phyloP scores from a whole-genome alignment of 2,329 filamentous ascomycete species.

The Chrysosporium queenslandicum region DNA sequence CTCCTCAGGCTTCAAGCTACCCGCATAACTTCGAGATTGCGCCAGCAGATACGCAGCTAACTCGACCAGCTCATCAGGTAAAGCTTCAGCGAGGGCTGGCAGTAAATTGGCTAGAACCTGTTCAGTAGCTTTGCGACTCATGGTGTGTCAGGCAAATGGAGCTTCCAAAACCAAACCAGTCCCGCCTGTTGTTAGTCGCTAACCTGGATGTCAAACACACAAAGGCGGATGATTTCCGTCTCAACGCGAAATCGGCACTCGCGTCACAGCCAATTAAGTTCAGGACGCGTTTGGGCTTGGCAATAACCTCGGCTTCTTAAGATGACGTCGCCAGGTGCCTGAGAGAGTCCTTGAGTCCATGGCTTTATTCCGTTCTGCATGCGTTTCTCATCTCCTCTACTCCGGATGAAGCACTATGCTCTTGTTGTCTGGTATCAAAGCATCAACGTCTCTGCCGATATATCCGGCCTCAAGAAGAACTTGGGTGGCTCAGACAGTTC shows the following conservation, averaged over 20 bases:
- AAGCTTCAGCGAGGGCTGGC: constrained; percentile 57
- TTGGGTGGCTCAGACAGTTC: too few relatives aligned
- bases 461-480: too few relatives aligned
- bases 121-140: constrained; percentile 63
- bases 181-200: too few relatives aligned
- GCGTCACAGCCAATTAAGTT: not conserved
- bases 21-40: constrained; percentile 68
- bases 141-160: constrained; percentile 27
- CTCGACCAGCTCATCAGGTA: constrained; percentile 60
- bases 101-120: constrained; percentile 63
- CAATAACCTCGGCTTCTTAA: not conserved
- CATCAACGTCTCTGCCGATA: not conserved
- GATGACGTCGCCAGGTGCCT: too few relatives aligned
- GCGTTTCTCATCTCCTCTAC: too few relatives aligned
- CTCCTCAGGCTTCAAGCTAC: constrained; percentile 70
- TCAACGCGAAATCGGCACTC: not conserved
- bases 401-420: too few relatives aligned
- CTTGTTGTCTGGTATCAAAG: not conserved
- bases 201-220: too few relatives aligned
- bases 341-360: too few relatives aligned
- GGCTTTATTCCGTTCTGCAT: too few relatives aligned
- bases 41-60: constrained; percentile 64
- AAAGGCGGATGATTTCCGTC: not conserved
- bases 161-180: too few relatives aligned
- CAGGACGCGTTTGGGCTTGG: not conserved